Evolutionary conservation across 1,284 basidiomycete genomes (phyloP).

Genomic region (Moniliella sp.): DNA sequence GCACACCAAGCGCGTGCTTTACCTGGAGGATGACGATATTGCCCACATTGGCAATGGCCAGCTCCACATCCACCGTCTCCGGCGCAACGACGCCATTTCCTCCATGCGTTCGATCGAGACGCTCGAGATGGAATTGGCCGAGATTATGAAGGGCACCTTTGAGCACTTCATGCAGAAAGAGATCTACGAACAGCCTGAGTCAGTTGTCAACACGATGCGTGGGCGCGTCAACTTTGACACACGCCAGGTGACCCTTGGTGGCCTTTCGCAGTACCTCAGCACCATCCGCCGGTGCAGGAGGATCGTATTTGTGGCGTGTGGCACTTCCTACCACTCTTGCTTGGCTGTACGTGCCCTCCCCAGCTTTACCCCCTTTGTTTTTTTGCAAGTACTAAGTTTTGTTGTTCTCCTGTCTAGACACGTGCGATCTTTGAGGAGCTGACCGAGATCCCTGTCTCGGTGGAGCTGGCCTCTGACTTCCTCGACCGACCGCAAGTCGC

Average conservation of each 20-base stretch:
- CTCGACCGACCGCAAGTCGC: conserved; percentile 96
- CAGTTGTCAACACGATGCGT: conserved; percentile 99
- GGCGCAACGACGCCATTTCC: conserved; percentile 54
- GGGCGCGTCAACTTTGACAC: conserved; percentile 97
- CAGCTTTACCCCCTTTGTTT: background rate
- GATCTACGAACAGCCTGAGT: conserved; percentile 98
- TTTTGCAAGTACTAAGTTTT: background rate
- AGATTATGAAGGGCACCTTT: conserved; percentile 99
- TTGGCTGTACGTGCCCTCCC: conserved; percentile 42
- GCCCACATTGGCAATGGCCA: conserved; percentile 92
- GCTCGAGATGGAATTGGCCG: conserved; percentile 90
- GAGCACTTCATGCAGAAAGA: conserved; percentile 99
- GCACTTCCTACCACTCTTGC: conserved; percentile 92
- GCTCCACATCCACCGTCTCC: conserved; percentile 92
- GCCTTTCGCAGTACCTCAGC: conserved; percentile 76
- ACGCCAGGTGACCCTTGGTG: conserved; percentile 73
- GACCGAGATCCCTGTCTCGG: conserved; percentile 87
- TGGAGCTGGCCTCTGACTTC: conserved; percentile 95
- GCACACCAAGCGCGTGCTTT: conserved; percentile 95
- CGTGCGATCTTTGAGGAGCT: conserved; percentile 91
- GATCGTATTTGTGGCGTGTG: conserved; percentile 90
- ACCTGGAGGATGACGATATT: conserved; percentile 96
- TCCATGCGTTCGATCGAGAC: conserved; percentile 91
- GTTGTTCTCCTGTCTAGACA: conserved; percentile 39
- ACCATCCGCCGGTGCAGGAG: conserved; percentile 85